Evolutionary conservation across 2,329 filamentous ascomycete genomes (phyloP).

Genomic region (Hypomyces rosellus): DNA sequence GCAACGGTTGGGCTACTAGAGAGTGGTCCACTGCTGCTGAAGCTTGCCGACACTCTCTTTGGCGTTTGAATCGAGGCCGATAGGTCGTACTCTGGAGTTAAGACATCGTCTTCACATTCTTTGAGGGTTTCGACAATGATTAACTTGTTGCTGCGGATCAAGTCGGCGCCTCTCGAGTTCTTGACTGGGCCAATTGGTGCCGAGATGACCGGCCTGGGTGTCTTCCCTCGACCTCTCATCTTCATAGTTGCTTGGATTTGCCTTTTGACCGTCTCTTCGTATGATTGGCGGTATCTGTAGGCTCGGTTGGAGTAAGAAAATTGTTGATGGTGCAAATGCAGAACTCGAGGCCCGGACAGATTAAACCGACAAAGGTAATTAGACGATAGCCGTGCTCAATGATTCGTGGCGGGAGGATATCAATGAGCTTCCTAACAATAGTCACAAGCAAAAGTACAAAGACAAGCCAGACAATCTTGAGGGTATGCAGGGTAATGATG

Average conservation of each 20-base stretch:
- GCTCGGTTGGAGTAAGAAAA: no score
- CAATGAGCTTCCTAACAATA: no score
- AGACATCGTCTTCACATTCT: constrained; percentile 24
- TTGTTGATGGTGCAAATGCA: no score
- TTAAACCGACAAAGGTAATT: no score
- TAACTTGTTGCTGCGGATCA: constrained; percentile 28
- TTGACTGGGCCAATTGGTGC: constrained; percentile 32
- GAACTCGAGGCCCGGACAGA: no score
- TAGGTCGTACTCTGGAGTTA: constrained; percentile 7
- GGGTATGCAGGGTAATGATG: background rate
- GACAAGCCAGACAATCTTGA: background rate
- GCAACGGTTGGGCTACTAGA: constrained; percentile 25
- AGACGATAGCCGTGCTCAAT: no score
- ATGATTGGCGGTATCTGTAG: no score
- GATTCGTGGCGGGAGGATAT: no score
- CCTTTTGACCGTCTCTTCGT: no score
- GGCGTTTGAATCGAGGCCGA: constrained; percentile 13
- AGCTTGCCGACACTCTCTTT: constrained; percentile 26
- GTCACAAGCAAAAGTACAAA: background rate
- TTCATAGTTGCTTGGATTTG: background rate
- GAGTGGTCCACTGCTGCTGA: constrained; percentile 19
- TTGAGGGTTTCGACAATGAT: constrained; percentile 30
- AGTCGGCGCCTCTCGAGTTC: constrained; percentile 29
- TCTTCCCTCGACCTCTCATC: constrained; percentile 12
- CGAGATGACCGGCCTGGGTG: constrained; percentile 27